A percentile compares a stretch with the other conserved stretches of the same genome.
phyloP scores from a whole-genome alignment of 257 asterid genomes.

The Ballota nigra region DNA sequence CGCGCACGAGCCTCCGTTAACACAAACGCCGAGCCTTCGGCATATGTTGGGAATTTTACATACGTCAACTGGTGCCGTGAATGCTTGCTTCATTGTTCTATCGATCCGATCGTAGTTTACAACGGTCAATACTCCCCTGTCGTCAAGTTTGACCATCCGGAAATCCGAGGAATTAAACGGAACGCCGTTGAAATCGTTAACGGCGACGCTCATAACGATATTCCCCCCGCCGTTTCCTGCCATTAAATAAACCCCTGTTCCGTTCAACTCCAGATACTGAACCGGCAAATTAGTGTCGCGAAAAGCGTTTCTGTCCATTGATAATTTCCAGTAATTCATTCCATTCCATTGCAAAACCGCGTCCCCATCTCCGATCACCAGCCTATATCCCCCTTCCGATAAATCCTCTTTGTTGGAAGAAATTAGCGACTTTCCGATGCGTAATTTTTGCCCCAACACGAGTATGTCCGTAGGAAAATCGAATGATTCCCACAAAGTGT shows the following conservation, averaged over 20 bases:
- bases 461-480: conserved; percentile 58
- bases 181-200: conserved; percentile 20
- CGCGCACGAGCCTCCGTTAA: conserved; percentile 50
- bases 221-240: conserved; percentile 34
- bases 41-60: conserved; percentile 55
- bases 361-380: conserved; percentile 40
- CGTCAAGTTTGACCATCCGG: conserved; percentile 37
- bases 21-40: conserved; percentile 47
- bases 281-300: conserved; percentile 28
- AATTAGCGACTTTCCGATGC: conserved; percentile 37
- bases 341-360: conserved; percentile 61
- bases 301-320: conserved; percentile 44
- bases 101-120: neutral
- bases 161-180: conserved; percentile 19
- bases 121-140: conserved; percentile 43
- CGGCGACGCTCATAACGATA: conserved; percentile 34
- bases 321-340: conserved; percentile 56
- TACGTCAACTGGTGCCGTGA: conserved; percentile 43
- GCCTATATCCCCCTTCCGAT: conserved; percentile 47
- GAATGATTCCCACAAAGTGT: conserved; percentile 58
- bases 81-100: conserved; percentile 18
- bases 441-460: conserved; percentile 52
- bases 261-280: conserved; percentile 46
- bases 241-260: conserved; percentile 53
- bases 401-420: conserved; percentile 32